phyloP scores from a whole-genome alignment of 208 protist genomes.

The Tetramitus jugosus region DNA sequence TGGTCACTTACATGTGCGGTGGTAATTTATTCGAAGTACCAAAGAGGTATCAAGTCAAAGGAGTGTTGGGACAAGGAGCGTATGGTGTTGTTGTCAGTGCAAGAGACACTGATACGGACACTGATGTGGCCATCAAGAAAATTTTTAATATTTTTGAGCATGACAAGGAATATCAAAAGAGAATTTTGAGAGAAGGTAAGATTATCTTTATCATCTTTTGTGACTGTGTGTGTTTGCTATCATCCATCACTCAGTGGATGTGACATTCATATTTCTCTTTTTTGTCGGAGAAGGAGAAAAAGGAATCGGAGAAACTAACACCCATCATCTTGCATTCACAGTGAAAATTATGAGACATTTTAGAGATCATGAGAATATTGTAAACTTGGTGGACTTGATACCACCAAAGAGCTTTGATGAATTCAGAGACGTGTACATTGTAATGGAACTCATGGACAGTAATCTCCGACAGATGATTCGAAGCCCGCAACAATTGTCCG shows the following conservation, averaged over 20 bases:
- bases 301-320: no score
- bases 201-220: no score
- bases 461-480: slow-evolving; percentile 41
- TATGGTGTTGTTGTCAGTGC: slow-evolving; percentile 3
- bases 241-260: no score
- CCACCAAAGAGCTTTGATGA: neutral
- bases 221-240: no score
- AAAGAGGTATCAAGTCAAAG: neutral
- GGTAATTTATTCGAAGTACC: neutral
- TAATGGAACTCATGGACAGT: slow-evolving; percentile 49
- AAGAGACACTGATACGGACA: neutral
- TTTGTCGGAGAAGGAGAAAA: no score
- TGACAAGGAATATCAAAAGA: neutral
- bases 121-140: neutral
- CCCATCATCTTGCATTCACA: no score
- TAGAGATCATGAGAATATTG: slow-evolving; percentile 14
- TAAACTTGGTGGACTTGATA: neutral
- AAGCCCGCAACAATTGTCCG: slow-evolving; percentile 10
- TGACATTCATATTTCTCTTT: no score
- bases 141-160: slow-evolving; percentile 8
- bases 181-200: no score
- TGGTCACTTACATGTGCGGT: neutral
- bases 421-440: slow-evolving; percentile 47
- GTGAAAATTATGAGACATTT: slow-evolving; percentile 6
- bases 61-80: neutral